Base-by-base conservation (phyloP, 2,329 filamentous ascomycete genomes). In the Capronia coronata region DNA sequence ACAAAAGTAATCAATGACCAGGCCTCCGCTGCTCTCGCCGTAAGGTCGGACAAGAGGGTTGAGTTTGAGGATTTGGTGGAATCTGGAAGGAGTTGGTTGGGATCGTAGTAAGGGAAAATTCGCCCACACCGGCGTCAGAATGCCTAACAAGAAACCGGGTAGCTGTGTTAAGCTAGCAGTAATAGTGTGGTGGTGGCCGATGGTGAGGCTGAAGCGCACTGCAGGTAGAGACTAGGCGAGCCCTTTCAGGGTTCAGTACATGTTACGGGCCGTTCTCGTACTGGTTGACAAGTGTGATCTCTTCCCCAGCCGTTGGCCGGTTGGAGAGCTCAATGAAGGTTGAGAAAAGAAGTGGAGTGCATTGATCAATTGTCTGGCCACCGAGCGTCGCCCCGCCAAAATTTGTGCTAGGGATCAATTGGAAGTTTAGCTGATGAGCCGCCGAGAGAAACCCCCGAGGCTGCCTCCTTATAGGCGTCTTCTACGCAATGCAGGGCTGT, bases 81-180 rank as follows among this genome's bases (percentile, higher is more conserved):
- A 4, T 19, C 5, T 16, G n/a, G 25, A 37, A 47, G 27, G 37
- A 47, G 44, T 47, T 47, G 44, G 44, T 47, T 47, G 44, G 44
- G 44, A 46, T 46, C 16, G 43, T 37, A 37, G 34, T 11, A 27
- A 18, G 40, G 23, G 34, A 47, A 39, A 39, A 38, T 29, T 47
- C 22, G 40, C 44, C 23, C 22, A 16, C 38, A 25, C 34, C 34
- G 34, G 14, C 34, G 23, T 30, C 22, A 30, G 23, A 16, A 7
- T 11, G 40, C 40, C 14, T 37, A 23, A n/a, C 23, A 43, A 30
- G 16, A 30, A 43, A 27, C 40, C 8, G n/a, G n/a, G 22, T 29
- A 27, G 14, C 22, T 16, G 22, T n/a, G 9, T 29, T 19, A 29
- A 29, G 40, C 40, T 37, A 37, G 34, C 8, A 18, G n/a, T n/a